Conservation (phyloP, 192 early-diverging fungal genomes). For the Backusella westeae region DNA sequence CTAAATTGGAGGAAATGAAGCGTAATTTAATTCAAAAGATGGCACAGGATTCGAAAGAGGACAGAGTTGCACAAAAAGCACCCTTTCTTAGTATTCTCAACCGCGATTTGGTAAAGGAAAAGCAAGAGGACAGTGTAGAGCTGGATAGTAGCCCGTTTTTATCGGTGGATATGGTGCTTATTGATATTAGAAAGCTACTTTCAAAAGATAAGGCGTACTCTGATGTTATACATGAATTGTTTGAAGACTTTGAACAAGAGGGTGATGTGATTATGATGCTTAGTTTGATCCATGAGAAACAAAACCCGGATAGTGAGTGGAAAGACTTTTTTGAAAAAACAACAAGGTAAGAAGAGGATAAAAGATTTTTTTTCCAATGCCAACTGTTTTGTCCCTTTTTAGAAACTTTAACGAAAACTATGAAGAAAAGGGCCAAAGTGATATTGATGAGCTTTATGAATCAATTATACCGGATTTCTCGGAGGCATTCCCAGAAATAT, state of each 20-base stretch:
- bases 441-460: conserved; percentile 26
- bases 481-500: conserved; percentile 23
- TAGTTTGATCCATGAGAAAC: conserved; percentile 22
- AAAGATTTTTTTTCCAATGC: background rate
- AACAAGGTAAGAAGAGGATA: background rate
- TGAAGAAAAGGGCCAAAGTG: background rate
- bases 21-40: conserved; percentile 6
- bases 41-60: background rate
- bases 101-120: background rate
- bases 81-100: conserved; percentile 31
- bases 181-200: conserved; percentile 20
- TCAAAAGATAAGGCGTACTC: conserved; percentile 11
- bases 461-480: conserved; percentile 24
- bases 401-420: background rate
- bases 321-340: conserved; percentile 23
- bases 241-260: conserved; percentile 32
- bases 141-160: conserved; percentile 11
- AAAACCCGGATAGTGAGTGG: conserved; percentile 24
- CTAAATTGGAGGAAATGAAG: conserved; percentile 8
- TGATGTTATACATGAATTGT: conserved; percentile 9
- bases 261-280: conserved; percentile 32
- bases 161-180: conserved; percentile 11
- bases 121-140: background rate
- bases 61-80: background rate
- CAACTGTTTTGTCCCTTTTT: background rate